Base-by-base conservation (phyloP, 805 yeast genomes). In the Metschnikowia kofuensis region DNA sequence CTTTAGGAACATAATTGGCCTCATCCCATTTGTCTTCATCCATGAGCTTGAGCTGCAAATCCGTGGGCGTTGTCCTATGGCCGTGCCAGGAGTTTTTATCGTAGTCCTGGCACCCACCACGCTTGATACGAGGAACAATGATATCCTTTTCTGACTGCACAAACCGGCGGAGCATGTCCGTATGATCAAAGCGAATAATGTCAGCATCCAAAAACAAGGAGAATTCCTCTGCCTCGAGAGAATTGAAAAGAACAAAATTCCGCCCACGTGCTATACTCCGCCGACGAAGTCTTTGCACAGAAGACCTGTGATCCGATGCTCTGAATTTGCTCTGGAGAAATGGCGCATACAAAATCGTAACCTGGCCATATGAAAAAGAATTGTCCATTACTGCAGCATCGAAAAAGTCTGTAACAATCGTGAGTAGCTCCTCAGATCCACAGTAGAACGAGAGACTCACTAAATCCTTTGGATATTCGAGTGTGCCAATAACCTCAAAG, bases 51-150 rank as follows among this genome's bases (percentile, higher is more conserved):
- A 56, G 49, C 13, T 53, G 51, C 8, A 30, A 26, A 21, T 57
- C 57, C 6, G 52, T 46, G 4, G 77, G 77, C 32, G 45, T 60
- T 7, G 65, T 64, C 49, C 77, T 60, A 35, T 58, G 55, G 1
- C 77, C 76, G n/a, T 59, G 54, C 77, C 77, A 72, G 0, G 75
- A 63, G 53, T 72, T 72, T 43, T 52, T 62, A 52, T 72, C 77
- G 50, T 71, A 72, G 49, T 72, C 77, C 9, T 34, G 38, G 31
- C 49, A 44, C 1, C 55, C 61, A 3, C 65, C 67, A 31, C 58
- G 57, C 15, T 56, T 50, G 7, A 72, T 55, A 34, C 75, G 49
- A 4, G 76, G 76, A 8, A 71, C 76, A 6, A 68, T 55, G 12
- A 72, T 68, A 48, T 71, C 76, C 31, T 59, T 57, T 2, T 49